These are phyloP conservation scores for Coelastrella sp. DNA, from an alignment of 139 green algal genomes.

Conservation along the genomic window DNA sequence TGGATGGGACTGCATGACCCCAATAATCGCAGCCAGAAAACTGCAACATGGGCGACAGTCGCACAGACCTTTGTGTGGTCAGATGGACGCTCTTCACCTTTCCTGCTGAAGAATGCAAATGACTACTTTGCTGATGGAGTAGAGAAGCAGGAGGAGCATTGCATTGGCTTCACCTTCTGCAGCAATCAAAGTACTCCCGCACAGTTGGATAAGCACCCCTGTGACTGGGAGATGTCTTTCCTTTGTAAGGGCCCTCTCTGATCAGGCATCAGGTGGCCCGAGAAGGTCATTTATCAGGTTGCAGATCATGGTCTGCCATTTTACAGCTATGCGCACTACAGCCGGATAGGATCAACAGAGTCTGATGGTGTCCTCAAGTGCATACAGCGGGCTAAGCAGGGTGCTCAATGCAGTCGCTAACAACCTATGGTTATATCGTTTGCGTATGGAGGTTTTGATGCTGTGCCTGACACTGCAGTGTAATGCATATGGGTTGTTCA, in stretches of 20 bases:
- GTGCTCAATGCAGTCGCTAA: no score
- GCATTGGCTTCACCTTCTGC: background rate
- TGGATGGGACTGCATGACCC: background rate
- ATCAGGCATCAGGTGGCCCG: no score
- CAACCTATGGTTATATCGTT: no score
- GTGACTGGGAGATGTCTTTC: conserved; percentile 2
- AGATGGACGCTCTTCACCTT: background rate
- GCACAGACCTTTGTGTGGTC: background rate
- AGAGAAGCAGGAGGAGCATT: background rate
- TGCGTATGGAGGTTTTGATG: no score
- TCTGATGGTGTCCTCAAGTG: no score
- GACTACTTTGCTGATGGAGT: background rate
- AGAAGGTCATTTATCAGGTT: no score
- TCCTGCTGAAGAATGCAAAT: background rate
- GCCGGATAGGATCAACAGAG: no score
- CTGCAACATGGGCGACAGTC: background rate
- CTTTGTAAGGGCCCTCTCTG: background rate
- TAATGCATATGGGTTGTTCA: no score
- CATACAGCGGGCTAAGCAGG: no score
- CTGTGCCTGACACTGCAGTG: no score
- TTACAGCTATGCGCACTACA: no score
- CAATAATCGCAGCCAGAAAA: background rate
- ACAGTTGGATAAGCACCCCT: background rate
- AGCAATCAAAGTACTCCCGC: background rate
- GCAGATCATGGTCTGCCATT: no score